phyloP scores from a whole-genome alignment of 345 rosid species.

The Hirschfeldia incana region DNA sequence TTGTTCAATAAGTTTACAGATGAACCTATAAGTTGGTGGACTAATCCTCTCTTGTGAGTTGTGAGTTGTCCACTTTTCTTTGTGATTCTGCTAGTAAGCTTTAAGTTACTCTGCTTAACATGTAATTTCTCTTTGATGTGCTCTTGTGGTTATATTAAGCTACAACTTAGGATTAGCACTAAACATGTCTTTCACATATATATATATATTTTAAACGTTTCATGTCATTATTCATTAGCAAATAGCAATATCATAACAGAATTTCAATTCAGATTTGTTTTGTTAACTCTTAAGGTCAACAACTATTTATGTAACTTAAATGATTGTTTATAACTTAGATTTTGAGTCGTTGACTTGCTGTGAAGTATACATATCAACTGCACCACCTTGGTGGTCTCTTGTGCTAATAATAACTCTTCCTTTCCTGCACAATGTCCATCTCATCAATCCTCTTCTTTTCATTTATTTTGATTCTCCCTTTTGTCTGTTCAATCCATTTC shows the following conservation, averaged over 20 bases:
- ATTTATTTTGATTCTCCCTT: conserved; percentile 25
- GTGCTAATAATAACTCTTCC: background rate
- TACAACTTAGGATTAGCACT: background rate
- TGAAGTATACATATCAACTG: conserved; percentile 4
- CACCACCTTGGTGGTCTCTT: conserved; percentile 19
- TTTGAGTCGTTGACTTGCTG: conserved; percentile 22
- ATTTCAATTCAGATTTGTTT: background rate
- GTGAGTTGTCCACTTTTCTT: background rate
- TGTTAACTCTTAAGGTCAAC: conserved; percentile 29
- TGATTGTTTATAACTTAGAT: background rate
- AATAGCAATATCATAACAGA: background rate
- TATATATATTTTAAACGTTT: background rate
- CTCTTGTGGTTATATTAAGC: background rate
- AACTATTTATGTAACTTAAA: background rate
- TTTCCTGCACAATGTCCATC: conserved; percentile 3
- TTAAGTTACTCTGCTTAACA: background rate
- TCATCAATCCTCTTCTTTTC: conserved; percentile 7
- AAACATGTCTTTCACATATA: conserved; percentile 19
- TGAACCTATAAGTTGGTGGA: background rate
- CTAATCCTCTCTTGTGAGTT: too few species aligned
- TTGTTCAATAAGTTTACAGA: background rate
- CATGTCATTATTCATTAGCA: conserved; percentile 10
- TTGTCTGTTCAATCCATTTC: conserved; percentile 15
- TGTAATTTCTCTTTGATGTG: background rate
- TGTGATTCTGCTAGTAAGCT: background rate